Conservation (phyloP, 257 asterid species). For the Nyctanthes arbortristis region DNA sequence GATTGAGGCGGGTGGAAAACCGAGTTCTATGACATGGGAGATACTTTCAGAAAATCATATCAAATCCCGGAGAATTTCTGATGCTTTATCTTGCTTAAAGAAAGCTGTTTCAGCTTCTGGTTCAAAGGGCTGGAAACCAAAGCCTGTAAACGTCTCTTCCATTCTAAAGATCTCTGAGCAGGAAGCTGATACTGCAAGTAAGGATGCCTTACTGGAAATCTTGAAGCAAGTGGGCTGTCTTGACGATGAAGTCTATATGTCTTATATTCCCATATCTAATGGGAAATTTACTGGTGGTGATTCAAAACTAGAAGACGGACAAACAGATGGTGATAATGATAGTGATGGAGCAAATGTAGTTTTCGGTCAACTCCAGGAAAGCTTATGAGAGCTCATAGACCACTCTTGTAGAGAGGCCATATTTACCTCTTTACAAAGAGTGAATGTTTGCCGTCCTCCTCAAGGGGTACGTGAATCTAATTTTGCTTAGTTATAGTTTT, state of each 20-base stretch:
- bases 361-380: constrained; percentile 57
- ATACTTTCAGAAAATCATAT: constrained; percentile 74
- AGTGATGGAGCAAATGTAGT: constrained; percentile 35
- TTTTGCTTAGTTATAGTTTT: background rate
- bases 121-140: constrained; percentile 75
- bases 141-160: constrained; percentile 43
- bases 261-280: constrained; percentile 35
- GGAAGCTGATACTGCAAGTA: constrained; percentile 45
- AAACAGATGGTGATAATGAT: constrained; percentile 33
- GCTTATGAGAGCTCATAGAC: constrained; percentile 44
- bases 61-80: constrained; percentile 44
- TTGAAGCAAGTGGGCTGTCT: constrained; percentile 63
- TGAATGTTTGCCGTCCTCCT: background rate
- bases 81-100: constrained; percentile 75
- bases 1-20: constrained; percentile 65
- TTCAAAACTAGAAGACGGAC: constrained; percentile 21
- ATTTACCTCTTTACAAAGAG: background rate
- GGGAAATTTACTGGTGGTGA: constrained; percentile 22
- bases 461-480: background rate
- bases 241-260: constrained; percentile 54
- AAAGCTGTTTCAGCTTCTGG: constrained; percentile 63
- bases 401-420: background rate
- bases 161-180: constrained; percentile 59
- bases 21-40: constrained; percentile 85
- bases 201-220: constrained; percentile 50